Base-by-base conservation (phyloP, 345 rosid genomes). In the Murraya paniculata region DNA sequence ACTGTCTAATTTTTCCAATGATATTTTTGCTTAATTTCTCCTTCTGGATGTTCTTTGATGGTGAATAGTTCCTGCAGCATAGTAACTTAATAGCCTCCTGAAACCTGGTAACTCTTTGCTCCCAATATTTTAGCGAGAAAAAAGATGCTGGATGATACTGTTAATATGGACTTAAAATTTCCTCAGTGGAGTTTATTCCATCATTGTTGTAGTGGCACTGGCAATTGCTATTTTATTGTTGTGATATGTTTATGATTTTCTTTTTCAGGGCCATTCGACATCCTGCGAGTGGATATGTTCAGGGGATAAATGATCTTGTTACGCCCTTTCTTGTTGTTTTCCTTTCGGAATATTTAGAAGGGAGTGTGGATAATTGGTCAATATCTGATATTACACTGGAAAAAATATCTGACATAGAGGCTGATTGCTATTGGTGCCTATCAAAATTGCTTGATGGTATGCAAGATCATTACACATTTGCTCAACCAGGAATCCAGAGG, bases 381-480 rank as follows among this genome's bases (percentile, higher is more conserved):
- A 87, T 94, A 80, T 78, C 93, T 66, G 90, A 89, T 86, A 68
- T 96, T 55, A 81, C 97, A 82, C 81, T 86, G 4, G 91, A 89
- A 64, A 88, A 88, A 71, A 89, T 96, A 36, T 89, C 94, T 35
- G 82, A 90, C 71, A 75, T 96, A 48, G 99, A 96, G 87, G 98
- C 98, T 21, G 99, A 94, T 83, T 94, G 99, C 84, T 96, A 94
- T 80, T 91, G 99, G 97, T 94, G 99, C 88, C 90, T 96, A 77
- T 91, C 99, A 72, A 93, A 94, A 87, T 89, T 96, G 77, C 91
- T 96, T 36, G 97, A 96, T 83, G 99, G 98, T 78, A 96, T 96
- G 98, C 99, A 96, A 91, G 99, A 94, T 81, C 98, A 96, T 82
- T 96, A 96, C 89, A 96, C 99, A 59, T 96, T 96, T 90, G 97